Evolutionary conservation across 2,329 filamentous ascomycete species (phyloP).

Genomic region (Chaetoscypha palmicola): DNA sequence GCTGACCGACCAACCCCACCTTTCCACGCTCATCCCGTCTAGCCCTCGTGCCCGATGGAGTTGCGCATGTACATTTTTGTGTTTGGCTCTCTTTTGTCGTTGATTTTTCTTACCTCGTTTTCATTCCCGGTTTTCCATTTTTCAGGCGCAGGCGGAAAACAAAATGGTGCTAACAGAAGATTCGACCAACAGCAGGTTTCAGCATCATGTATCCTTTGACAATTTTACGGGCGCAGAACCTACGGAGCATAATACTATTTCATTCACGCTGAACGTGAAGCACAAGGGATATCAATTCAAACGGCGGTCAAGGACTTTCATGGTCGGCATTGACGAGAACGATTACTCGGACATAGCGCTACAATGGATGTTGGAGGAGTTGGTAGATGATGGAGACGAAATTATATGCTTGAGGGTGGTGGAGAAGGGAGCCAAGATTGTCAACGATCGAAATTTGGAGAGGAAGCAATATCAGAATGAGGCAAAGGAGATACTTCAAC

Average conservation of each 20-base stretch:
- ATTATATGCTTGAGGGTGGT: constrained; percentile 67
- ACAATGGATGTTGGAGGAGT: constrained; percentile 67
- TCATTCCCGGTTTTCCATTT: constrained; percentile 3
- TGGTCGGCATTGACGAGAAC: constrained; percentile 67
- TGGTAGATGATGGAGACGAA: constrained; percentile 72
- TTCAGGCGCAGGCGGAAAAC: constrained; percentile 4
- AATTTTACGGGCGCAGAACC: constrained; percentile 63
- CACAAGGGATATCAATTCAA: constrained; percentile 65
- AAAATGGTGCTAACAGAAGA: constrained; percentile 24
- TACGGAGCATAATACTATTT: constrained; percentile 48
- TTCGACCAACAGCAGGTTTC: constrained; percentile 44
- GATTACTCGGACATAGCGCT: constrained; percentile 69
- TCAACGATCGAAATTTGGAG: constrained; percentile 51
- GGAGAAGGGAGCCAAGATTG: constrained; percentile 62
- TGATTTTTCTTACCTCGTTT: constrained; percentile 2
- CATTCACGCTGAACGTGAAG: constrained; percentile 63
- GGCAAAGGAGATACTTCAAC: constrained; percentile 55
- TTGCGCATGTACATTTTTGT: constrained; percentile 14
- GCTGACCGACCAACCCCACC: constrained; percentile 19
- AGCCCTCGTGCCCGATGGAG: constrained; percentile 7
- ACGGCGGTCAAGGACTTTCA: constrained; percentile 60
- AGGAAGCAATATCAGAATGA: constrained; percentile 57
- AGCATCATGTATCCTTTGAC: constrained; percentile 65
- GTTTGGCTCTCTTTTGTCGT: constrained; percentile 5
- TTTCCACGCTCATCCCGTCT: constrained; percentile 8